phyloP scores from a whole-genome alignment of 1,139 yeast genomes.

The Hansenula sp. region DNA sequence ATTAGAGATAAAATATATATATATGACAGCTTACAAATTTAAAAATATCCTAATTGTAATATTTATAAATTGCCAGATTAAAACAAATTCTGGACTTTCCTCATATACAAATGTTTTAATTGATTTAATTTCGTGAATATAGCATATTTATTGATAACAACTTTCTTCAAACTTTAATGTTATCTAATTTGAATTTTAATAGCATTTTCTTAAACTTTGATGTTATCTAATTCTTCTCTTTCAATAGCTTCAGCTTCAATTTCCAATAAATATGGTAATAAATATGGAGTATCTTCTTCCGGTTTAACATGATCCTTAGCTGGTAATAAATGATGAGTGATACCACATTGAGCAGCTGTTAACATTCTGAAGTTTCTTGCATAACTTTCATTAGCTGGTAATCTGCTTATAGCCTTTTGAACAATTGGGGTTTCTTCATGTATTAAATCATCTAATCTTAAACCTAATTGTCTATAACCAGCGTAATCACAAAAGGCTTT shows the following conservation, averaged over 20 bases:
- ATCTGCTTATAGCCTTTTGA: conserved; percentile 85
- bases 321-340: conserved; percentile 84
- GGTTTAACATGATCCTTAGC: conserved; percentile 69
- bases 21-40: no score
- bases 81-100: neutral
- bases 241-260: conserved; percentile 92
- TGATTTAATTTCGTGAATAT: neutral
- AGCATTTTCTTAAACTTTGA: conserved; percentile 26
- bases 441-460: conserved; percentile 82
- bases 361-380: conserved; percentile 90
- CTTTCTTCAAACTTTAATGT: conserved; percentile 40
- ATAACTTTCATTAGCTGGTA: conserved; percentile 79
- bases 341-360: conserved; percentile 85
- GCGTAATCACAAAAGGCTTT: conserved; percentile 67
- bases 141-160: no score
- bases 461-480: conserved; percentile 93
- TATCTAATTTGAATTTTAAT: no score
- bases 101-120: neutral
- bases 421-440: conserved; percentile 82
- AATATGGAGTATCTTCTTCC: conserved; percentile 81
- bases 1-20: no score
- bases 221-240: conserved; percentile 83
- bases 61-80: no score
- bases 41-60: neutral
- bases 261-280: conserved; percentile 86